A percentile compares a stretch with the other conserved stretches of the same genome.
phyloP scores from a whole-genome alignment of 495 filamentous ascomycete species.

The Penicillium coprophilum region DNA sequence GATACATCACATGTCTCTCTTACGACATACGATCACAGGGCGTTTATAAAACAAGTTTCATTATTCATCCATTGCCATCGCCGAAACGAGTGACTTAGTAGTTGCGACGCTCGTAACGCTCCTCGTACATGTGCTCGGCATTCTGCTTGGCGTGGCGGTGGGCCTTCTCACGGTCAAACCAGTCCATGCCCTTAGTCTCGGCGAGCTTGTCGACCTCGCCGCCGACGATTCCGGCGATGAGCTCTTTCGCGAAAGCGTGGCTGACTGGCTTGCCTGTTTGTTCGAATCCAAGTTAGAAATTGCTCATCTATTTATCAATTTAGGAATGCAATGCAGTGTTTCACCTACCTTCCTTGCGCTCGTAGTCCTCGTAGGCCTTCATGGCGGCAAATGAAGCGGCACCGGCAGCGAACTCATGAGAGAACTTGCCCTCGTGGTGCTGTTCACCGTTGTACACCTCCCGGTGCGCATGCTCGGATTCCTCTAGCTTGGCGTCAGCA shows the following conservation, averaged over 20 bases:
- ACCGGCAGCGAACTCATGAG: constrained; percentile 73
- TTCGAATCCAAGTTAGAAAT: not conserved
- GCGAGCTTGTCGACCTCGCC: constrained; percentile 75
- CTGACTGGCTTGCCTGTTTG: constrained; percentile 62
- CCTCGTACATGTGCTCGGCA: constrained; percentile 62
- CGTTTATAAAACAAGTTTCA: constrained; percentile 14
- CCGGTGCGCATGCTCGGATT: constrained; percentile 57
- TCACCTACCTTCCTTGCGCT: constrained; percentile 65
- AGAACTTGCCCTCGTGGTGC: constrained; percentile 59
- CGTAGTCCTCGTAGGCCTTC: constrained; percentile 75
- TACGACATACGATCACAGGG: constrained; percentile 5
- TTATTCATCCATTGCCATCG: constrained; percentile 10
- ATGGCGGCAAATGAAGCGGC: constrained; percentile 78
- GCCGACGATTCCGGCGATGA: constrained; percentile 67
- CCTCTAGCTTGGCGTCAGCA: constrained; percentile 30
- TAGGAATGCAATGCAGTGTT: not conserved
- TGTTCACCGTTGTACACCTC: constrained; percentile 54
- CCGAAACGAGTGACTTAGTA: constrained; percentile 22
- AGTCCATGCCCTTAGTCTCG: constrained; percentile 76
- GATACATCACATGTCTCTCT: constrained; percentile 9
- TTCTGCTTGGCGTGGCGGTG: constrained; percentile 66
- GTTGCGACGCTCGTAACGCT: constrained; percentile 52
- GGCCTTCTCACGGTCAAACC: constrained; percentile 66
- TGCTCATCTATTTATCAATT: not conserved
- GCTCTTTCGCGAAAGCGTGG: constrained; percentile 77